Base-by-base conservation (phyloP, 2,329 filamentous ascomycete genomes). In the Mycosphaerella arachidis region DNA sequence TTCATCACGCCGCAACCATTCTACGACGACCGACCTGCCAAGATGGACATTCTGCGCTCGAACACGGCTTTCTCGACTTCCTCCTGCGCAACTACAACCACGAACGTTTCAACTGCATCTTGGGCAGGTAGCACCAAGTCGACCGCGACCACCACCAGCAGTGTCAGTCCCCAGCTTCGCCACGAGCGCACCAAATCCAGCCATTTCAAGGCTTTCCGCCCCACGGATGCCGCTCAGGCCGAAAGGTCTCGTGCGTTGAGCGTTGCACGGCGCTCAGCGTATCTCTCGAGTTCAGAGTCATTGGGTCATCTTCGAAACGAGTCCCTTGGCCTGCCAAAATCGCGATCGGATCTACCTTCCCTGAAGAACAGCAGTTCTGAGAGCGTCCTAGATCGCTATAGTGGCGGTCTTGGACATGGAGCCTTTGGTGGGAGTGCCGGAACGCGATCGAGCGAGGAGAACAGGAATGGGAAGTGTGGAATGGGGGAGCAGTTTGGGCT, bases 341-440 rank as follows among this genome's bases (percentile, higher is more conserved):
- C 8, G 40, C 40, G 16, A 18, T 8, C 40, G n/a, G 40, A 43
- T n/a, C 20, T 64, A 53, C 43, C 43, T 51, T n/a, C 60, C 57
- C 48, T 60, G 4, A 48, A 54, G 51, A 57, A 57, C 18, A 43
- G 52, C 16, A 53, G 35, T 18, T 59, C 59, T 9, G 58, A 61
- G 12, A 52, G 50, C 13, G 31, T 62, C 16, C 50, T 61, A 12
- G 71, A 75, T 61, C 70, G 74, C 12, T 76, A 71, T 59, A 65
- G 66, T 45, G 75, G 75, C n/a, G 74, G 74, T 0, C 56, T 75
- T 13, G 62, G 65, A 9, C 76, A 73, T 60, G 74, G 72, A 18
- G 37, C 18, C 4, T 70, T 75, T 31, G 66, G 64, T 8, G 74
- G 74, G 24, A 74, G 70, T 59, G 75, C 75, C 2, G 75, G 75